Evolutionary conservation across 2,329 filamentous ascomycete species (phyloP), one percentile per base, ranked within the genome.

Genomic region (Botrytis galanthina): DNA sequence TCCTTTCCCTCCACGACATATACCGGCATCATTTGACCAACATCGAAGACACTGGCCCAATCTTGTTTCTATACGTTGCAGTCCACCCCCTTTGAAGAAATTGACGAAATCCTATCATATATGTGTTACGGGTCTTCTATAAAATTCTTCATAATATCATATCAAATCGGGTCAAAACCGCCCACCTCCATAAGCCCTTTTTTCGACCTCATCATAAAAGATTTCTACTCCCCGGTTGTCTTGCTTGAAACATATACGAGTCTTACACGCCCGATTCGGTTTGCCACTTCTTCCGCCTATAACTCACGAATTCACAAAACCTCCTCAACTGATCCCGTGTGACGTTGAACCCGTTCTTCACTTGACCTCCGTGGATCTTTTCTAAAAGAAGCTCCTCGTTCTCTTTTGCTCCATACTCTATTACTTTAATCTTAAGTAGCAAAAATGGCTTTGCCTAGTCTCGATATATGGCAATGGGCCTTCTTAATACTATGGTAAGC

Each of bases 401-500:
- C 63, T 51, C 46, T 64, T 62, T 62, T 66, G 42, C 67, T 70
- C 54, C 35, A 59, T 61, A 44, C 42, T 32, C 48, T 61, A 42
- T 42, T 48, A 62, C 35, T 59, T 72, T 39, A 70, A 51, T 72
- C 42, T 70, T 18, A 54, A 72, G 46, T 60, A 59, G 29, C 64
- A 37, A 44, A 37, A 42, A 60, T 46, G 51, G 35, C 32, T 39
- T 32, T 54, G n/a, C 57, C 66, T 32, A 32, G 37, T 70, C 39
- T 67, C 73, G 72, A 76, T 73, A 74, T 72, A 75, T 79, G 77
- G 77, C 71, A 75, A n/a, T 77, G 75, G 76, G 51, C 68, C 26
- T 79, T 78, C 59, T 73, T 77, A 73, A 64, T 75, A 32, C 72
- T 79, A n/a, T 79, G 77, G 78, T 79, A 75, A 72, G 78, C 70